Base-by-base conservation (phyloP, 345 rosid genomes). In the Syzygium jambos region DNA sequence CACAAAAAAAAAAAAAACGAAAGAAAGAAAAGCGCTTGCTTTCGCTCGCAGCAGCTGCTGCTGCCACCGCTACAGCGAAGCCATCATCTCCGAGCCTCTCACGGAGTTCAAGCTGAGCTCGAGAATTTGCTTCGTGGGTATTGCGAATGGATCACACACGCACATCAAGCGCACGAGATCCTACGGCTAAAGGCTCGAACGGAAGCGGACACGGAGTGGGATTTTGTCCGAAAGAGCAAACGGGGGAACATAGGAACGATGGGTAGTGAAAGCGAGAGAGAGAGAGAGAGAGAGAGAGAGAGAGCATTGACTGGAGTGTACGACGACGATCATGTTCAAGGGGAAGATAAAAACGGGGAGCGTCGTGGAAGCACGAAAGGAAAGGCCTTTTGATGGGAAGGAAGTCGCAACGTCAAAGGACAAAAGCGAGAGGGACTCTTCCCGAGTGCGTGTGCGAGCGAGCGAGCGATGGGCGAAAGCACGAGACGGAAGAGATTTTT, bases 391-490 rank as follows among this genome's bases (percentile, higher is more conserved):
- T 43, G 54, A n/a, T 83, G 41, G 78, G 73, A 86, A 85, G 59
- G 84, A 10, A 4, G 56, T 30, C 68, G 57, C 84, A 85, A 85
- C 86, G 78, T 87, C 85, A 88, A 85, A 89, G 86, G 90, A 90
- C 91, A 65, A 86, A 65, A 86, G 83, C 82, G 46, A 54, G 46
- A 86, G 77, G 15, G 82, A 14, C 68, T 49, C 56, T 43, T 7
- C 46, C 46, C 46, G 1, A 6, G 46, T 4, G 43, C 43, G 43
- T 6, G 46, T 43, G 46, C 46, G 46, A 5, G 46, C 46, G 6
- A 38, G 12, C 52, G 3, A 51, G 12, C 3, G 63, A 82, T 49
- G 82, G 78, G 49, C 7, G 83, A 86, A 86, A 78, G 87, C 87
- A 65, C 22, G 29, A 51, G 49, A 23, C 1, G 30, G 12, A 5